Conservation (phyloP, 2,329 filamentous ascomycete species). For the Fusarium tuaranense region DNA sequence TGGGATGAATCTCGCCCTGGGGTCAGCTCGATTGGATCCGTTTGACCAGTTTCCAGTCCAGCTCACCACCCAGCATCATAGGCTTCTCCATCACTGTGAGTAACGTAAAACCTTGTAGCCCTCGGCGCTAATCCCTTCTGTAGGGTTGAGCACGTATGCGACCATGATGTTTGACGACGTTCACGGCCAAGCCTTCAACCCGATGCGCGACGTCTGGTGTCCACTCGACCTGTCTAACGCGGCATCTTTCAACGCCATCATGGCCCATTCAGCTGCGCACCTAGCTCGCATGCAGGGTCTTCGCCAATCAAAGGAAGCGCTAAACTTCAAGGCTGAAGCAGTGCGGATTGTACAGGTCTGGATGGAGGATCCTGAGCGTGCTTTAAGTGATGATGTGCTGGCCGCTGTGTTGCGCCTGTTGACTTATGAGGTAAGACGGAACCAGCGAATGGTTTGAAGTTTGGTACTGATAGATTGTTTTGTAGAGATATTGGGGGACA, state of each 20-base stretch:
- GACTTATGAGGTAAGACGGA: slow-evolving; percentile 6
- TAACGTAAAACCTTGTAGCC: background rate
- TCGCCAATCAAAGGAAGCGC: slow-evolving; percentile 39
- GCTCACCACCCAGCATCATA: slow-evolving; percentile 4
- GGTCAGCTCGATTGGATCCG: slow-evolving; percentile 4
- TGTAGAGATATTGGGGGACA: slow-evolving; percentile 15
- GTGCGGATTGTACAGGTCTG: slow-evolving; percentile 49
- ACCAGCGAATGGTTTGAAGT: fast-evolving
- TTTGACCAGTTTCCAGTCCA: slow-evolving; percentile 9
- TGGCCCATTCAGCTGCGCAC: slow-evolving; percentile 56
- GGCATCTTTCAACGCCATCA: slow-evolving; percentile 54
- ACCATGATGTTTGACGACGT: slow-evolving; percentile 49
- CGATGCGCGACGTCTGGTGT: slow-evolving; percentile 55
- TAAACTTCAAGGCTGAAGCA: slow-evolving; percentile 51
- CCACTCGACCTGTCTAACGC: slow-evolving; percentile 55
- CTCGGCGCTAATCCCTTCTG: background rate
- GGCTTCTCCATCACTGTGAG: slow-evolving; percentile 14
- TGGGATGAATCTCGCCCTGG: slow-evolving; percentile 7
- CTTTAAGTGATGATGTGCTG: slow-evolving; percentile 47
- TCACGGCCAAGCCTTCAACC: slow-evolving; percentile 47
- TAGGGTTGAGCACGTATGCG: slow-evolving; percentile 35
- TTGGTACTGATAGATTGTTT: background rate
- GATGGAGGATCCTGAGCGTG: slow-evolving; percentile 45
- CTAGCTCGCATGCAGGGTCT: slow-evolving; percentile 49
- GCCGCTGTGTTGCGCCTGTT: background rate